phyloP scores from a whole-genome alignment of 2,329 filamentous ascomycete species.

The Geosmithia morbida region DNA sequence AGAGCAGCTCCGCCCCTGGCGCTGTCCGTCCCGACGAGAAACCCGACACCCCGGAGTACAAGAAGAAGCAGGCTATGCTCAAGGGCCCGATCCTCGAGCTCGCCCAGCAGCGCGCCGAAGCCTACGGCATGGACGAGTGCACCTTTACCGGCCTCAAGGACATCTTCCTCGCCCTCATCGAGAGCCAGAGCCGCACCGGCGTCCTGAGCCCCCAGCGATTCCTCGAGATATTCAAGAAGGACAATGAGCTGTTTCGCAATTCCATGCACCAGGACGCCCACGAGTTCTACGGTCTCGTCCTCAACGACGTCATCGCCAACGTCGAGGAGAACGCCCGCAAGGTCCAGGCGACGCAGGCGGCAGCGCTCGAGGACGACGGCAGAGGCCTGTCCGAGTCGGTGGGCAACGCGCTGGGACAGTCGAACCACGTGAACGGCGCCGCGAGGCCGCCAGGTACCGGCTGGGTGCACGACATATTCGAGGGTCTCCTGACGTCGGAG shows the following conservation, averaged over 20 bases:
- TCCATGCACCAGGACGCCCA: conserved; percentile 98
- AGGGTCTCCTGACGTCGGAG: conserved; percentile 87
- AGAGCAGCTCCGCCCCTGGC: conserved; percentile 32
- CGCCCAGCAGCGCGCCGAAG: conserved; percentile 61
- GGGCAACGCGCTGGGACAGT: conserved; percentile 14
- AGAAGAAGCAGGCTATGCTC: conserved; percentile 89
- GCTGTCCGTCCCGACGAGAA: conserved; percentile 71
- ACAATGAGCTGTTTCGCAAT: conserved; percentile 95
- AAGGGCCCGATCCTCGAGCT: conserved; percentile 79
- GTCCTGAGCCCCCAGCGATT: conserved; percentile 89
- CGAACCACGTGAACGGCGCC: not conserved
- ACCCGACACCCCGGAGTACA: conserved; percentile 88
- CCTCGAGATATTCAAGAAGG: conserved; percentile 79
- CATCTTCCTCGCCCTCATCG: conserved; percentile 83
- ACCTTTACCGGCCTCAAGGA: conserved; percentile 92
- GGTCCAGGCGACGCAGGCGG: conserved; percentile 31
- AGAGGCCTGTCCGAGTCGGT: conserved; percentile 4
- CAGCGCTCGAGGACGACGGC: not conserved
- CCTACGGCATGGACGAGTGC: conserved; percentile 88
- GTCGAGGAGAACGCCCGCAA: conserved; percentile 76
- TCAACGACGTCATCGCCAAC: conserved; percentile 93
- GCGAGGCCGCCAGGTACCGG: conserved; percentile 42
- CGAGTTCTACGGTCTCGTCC: conserved; percentile 83
- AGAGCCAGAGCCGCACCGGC: conserved; percentile 67
- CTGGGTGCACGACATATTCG: conserved; percentile 96